Evolutionary conservation across 352 stramenopile genomes (phyloP).

Genomic region (Hyaloperonospora arabidopsidis): DNA sequence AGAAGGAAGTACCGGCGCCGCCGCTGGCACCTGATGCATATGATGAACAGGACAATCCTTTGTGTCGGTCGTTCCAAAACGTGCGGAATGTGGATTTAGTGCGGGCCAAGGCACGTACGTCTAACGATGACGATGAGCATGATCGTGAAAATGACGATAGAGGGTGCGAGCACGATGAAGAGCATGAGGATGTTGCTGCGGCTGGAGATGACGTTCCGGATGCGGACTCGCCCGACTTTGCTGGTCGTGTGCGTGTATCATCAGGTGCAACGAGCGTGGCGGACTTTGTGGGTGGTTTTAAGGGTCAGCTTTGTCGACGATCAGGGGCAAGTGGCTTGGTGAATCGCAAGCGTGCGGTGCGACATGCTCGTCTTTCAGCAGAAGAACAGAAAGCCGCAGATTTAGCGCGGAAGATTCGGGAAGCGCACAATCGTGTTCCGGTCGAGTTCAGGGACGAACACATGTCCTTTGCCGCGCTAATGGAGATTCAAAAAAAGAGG

Average conservation of each 20-base stretch:
- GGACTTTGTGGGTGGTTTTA: conserved; percentile 64
- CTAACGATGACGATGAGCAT: conserved; percentile 18
- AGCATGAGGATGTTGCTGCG: conserved; percentile 14
- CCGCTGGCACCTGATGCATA: conserved; percentile 29
- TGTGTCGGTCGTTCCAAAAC: conserved; percentile 47
- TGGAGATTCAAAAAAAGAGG: conserved; percentile 30
- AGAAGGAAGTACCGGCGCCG: conserved; percentile 15
- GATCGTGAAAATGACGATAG: neutral
- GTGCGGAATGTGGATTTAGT: conserved; percentile 45
- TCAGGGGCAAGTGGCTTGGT: conserved; percentile 32
- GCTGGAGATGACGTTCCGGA: conserved; percentile 18
- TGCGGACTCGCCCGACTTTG: conserved; percentile 19
- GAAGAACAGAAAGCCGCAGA: conserved; percentile 36
- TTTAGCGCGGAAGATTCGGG: conserved; percentile 39
- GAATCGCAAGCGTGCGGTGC: conserved; percentile 37
- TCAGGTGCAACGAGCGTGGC: conserved; percentile 40
- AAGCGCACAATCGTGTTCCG: conserved; percentile 45
- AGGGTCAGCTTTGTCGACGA: conserved; percentile 39
- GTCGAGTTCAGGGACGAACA: conserved; percentile 48
- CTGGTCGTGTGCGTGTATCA: conserved; percentile 32
- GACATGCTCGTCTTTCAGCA: conserved; percentile 35
- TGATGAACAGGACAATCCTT: conserved; percentile 40
- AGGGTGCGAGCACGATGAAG: conserved; percentile 16
- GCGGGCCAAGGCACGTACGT: conserved; percentile 11
- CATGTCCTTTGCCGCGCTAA: conserved; percentile 23